These are phyloP conservation scores for Alternaria incomplexa DNA, from an alignment of 2,329 filamentous ascomycete genomes.

Conservation along the genomic window DNA sequence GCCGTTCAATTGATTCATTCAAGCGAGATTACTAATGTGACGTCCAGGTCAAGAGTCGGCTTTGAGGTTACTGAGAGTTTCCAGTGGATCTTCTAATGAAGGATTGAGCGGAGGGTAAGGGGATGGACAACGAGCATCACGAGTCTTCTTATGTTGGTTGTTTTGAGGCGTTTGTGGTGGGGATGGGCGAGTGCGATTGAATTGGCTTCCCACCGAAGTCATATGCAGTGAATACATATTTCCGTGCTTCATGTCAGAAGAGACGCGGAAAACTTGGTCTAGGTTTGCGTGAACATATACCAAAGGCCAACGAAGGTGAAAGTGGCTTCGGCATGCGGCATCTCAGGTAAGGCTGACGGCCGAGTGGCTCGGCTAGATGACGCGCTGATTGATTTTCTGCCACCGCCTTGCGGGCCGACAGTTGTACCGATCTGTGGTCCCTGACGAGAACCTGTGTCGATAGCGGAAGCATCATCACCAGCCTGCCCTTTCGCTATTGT, in stretches of 20 bases:
- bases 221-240: background rate
- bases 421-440: conserved; percentile 13
- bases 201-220: background rate
- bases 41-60: conserved; percentile 52
- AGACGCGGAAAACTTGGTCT: background rate
- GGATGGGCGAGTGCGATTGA: background rate
- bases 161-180: conserved; percentile 4
- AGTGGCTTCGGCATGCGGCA: background rate
- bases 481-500: conserved; percentile 6
- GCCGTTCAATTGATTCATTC: background rate
- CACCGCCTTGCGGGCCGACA: conserved; percentile 16
- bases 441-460: conserved; percentile 21
- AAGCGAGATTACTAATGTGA: conserved; percentile 16
- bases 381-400: conserved; percentile 19
- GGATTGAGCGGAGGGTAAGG: background rate
- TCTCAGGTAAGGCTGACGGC: background rate
- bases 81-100: conserved; percentile 66
- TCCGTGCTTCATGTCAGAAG: background rate
- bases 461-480: conserved; percentile 21
- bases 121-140: background rate
- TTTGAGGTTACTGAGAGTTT: conserved; percentile 70
- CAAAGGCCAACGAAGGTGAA: background rate
- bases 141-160: conserved; percentile 4
- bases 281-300: background rate
- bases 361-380: conserved; percentile 10